phyloP scores from a whole-genome alignment of 1,284 basidiomycete species.

The Cronartium ribicola region DNA sequence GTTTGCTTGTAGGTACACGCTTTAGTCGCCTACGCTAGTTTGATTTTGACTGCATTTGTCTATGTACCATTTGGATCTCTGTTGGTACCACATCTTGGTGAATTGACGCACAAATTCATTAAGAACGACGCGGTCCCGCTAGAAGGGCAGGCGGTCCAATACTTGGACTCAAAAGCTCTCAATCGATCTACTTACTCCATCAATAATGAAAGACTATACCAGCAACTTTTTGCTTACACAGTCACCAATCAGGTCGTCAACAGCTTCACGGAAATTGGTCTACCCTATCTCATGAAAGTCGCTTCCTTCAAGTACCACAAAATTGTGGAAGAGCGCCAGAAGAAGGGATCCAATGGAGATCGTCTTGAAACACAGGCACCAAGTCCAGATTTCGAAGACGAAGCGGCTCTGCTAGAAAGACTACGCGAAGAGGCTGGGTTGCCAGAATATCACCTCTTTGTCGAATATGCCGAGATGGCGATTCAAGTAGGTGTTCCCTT shows the following conservation, averaged over 20 bases:
- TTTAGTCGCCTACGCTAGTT: constrained; percentile 37
- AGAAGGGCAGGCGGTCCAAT: constrained; percentile 47
- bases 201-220: constrained; percentile 66
- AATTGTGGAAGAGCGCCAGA: constrained; percentile 7
- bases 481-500: constrained; percentile 54
- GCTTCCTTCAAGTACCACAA: constrained; percentile 44
- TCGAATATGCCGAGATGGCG: constrained; percentile 81
- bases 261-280: constrained; percentile 73
- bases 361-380: too few relatives aligned
- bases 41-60: constrained; percentile 47
- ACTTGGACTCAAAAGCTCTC: constrained; percentile 47
- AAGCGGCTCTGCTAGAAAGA: constrained; percentile 29
- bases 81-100: constrained; percentile 44
- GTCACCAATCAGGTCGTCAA: constrained; percentile 86
- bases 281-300: constrained; percentile 70
- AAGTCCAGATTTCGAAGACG: constrained; percentile 19
- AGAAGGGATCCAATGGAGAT: background rate
- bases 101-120: constrained; percentile 15
- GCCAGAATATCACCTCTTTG: constrained; percentile 63
- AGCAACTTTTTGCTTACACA: constrained; percentile 90
- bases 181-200: constrained; percentile 46
- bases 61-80: constrained; percentile 52
- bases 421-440: constrained; percentile 73
- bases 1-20: constrained; percentile 55
- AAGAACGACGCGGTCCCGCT: constrained; percentile 19